phyloP scores from a whole-genome alignment of 305 asterid species.

The Fraxinus velutina region DNA sequence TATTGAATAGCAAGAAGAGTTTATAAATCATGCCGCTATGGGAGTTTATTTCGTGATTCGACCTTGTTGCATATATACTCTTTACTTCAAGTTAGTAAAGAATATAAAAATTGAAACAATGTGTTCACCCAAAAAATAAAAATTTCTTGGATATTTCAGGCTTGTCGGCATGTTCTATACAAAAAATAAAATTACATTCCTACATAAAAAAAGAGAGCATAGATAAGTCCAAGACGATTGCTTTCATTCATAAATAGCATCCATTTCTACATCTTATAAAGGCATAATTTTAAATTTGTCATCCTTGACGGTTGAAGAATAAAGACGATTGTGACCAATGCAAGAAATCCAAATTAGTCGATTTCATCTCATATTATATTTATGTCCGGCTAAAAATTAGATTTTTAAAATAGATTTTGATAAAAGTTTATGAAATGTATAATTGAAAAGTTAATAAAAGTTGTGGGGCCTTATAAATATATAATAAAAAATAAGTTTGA shows the following conservation, averaged over 20 bases:
- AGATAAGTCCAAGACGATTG: background rate
- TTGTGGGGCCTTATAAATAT: too few species aligned
- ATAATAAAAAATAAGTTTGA: background rate
- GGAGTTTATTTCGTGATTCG: background rate
- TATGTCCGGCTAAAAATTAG: background rate
- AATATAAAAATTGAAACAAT: background rate
- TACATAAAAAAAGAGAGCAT: background rate
- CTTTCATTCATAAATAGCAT: background rate
- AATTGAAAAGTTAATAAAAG: too few species aligned
- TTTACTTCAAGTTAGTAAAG: background rate
- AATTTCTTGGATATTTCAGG: background rate
- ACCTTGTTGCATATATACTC: background rate
- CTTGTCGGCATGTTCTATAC: constrained; percentile 19
- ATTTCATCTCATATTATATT: too few species aligned
- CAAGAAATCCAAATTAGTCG: background rate
- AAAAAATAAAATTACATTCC: background rate
- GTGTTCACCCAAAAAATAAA: background rate
- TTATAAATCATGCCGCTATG: background rate
- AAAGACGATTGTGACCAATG: constrained; percentile 20
- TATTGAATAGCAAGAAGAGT: background rate
- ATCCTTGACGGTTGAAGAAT: background rate
- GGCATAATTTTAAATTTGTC: background rate
- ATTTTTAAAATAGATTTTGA: too few species aligned
- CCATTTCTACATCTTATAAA: background rate
- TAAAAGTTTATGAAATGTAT: too few species aligned